Base-by-base conservation (phyloP, 1,284 basidiomycete species). In the Apiotrichum montevideense region DNA sequence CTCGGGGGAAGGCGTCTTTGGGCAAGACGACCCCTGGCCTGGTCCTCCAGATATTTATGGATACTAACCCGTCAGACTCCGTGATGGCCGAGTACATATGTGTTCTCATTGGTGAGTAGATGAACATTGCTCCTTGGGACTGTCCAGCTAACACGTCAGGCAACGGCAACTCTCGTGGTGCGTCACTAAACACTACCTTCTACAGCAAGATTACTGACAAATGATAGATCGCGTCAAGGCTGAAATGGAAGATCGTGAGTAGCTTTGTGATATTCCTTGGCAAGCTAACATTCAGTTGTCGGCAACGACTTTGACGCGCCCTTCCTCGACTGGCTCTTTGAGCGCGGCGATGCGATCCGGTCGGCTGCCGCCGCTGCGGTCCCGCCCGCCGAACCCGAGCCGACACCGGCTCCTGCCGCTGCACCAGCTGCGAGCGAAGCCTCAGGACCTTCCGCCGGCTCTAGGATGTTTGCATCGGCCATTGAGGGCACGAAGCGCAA, bases 61-160 rank as follows among this genome's bases (percentile, higher is more conserved):
- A 56, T 35, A 53, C 46, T 15, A 32, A 33, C 14, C n/a, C 6
- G 6, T 14, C 6, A 72, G 73, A 75, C 55, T 64, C 62, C 57
- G 73, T 75, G 49, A 75, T 75, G 73, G 72, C 73, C 10, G 73
- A 75, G 57, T 75, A 75, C 57, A 63, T 75, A 32, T 71, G 68
- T 2, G 72, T 75, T 10, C 55, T 75, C 9, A 64, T 75, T 21
- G 67, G 72, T 74, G 47, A 68, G 72, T 58, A 10, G 15, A 13
- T 21, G 21, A 21, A 21, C 11, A 11, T 21, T 10, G n/a, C 21
- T 21, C 21, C 21, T 21, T 21, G 21, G 21, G 21, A 21, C 21
- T 21, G 21, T 21, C 21, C 21, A 21, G 21, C 21, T 21, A 21
- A 21, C 21, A 21, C 21, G 3, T 6, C 52, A 72, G 71, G 68